Base-by-base conservation (phyloP, 1,284 basidiomycete genomes). In the Fomitopsis betulina region DNA sequence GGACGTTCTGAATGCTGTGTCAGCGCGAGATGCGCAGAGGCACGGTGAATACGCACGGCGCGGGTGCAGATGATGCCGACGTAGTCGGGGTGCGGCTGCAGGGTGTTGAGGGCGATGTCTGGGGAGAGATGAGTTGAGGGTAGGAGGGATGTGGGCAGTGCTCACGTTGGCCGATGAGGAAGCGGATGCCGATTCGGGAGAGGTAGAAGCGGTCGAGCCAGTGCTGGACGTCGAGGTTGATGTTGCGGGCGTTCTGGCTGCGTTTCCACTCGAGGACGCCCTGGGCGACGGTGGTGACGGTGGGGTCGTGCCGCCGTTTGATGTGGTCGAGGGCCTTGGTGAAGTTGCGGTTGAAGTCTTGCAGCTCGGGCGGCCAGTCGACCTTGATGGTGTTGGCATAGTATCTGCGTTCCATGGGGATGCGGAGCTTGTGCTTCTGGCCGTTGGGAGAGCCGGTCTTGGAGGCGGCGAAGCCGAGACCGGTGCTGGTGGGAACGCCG, bases 121-220 rank as follows among this genome's bases (percentile, higher is more conserved):
- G 65, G 10, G 60, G 56, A 49, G 3, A n/a, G 23, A 54, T 54
- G 27, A 56, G 52, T 38, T 58, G 21, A 21, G 42, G 38, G 50
- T 33, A 79, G 12, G 7, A 42, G 45, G 23, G 13, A 15, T 30
- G 25, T 5, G 25, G 9, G 45, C 45, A 47, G 21, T 13, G 13
- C 87, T 65, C 60, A 92, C 91, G 91, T 73, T 95, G 95, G 30
- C 95, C 95, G 61, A 98, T 96, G 64, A 98, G 77, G 70, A 97
- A 97, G 2, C 95, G 90, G 63, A 98, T 97, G 1, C 95, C 97
- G 62, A 99, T 99, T 54, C 97, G 89, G 27, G 89, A 93, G 83
- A 99, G 87, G 73, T 99, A 98, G 76, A 99, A 99, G 56, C 97
- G 82, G 75, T 99, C 97, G 65, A 99, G 77, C 91, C 96, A 99